Base-by-base conservation (phyloP, 371 early-diverging fungal species). In the Mortierella sp. region DNA sequence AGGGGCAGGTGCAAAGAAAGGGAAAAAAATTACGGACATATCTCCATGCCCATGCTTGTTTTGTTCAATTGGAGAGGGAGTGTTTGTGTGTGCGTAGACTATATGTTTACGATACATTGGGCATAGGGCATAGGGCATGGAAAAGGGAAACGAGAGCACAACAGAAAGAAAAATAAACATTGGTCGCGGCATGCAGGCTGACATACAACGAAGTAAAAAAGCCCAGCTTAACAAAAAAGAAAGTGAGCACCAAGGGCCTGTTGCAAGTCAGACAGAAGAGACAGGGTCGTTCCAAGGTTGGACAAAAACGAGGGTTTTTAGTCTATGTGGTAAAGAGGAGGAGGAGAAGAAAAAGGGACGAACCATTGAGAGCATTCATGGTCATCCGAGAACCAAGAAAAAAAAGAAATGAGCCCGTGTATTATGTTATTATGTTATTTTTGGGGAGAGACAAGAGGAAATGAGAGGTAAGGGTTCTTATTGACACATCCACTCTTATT, bases 321-420 rank as follows among this genome's bases (percentile, higher is more conserved):
- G 22, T 14, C 29, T 24, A 29, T 53, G 14, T 2, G 26, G 5
- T 6, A 31, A 34, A 16, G 58, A 14, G 16, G 29, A 19, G 29
- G 58, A 29, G 19, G 48, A 19, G 31, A 9, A 58, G 34, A 34
- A 34, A 16, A 19, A 14, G 31, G 34, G 8, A 58, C 9, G 58
- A 13, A 58, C 37, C 37, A 31, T 58, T 58, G 58, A 58, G 58
- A 58, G 58, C 58, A 58, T 58, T 58, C 58, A 58, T 58, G 58
- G 58, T 58, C 58, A 58, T 58, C 58, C 58, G 58, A 58, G 58
- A 58, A 58, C 34, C 0, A 58, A 58, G 2, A 34, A 58, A 29
- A 55, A 53, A 34, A 58, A 16, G n/a, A n/a, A n/a, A 34, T 34
- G 58, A 58, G 58, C 58, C 58, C 58, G n/a, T n/a, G n/a, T n/a